Percentiles rank a stretch among this genome's conserved stretches.
Evolutionary conservation across 2,329 filamentous ascomycete genomes (phyloP).

Genomic region (Diplodia seriata): DNA sequence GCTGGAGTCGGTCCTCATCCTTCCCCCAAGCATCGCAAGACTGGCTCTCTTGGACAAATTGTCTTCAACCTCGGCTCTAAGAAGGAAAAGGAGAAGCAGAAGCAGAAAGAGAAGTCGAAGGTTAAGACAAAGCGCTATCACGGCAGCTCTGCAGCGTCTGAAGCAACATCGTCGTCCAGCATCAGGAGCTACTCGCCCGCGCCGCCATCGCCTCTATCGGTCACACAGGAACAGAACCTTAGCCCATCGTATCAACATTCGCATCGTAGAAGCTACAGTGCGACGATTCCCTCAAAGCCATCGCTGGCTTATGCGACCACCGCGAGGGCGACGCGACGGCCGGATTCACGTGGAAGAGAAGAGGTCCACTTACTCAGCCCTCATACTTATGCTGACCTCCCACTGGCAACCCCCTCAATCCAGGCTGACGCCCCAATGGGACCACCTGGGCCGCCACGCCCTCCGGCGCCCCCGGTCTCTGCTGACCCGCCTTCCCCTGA

Average conservation of each 20-base stretch:
- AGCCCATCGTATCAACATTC: background rate
- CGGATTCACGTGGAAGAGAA: constrained; percentile 22
- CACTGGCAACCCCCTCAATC: background rate
- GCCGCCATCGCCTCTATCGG: background rate
- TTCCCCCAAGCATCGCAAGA: constrained; percentile 19
- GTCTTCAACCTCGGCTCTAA: constrained; percentile 11
- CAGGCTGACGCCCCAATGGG: constrained; percentile 16
- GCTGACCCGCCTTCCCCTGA: constrained; percentile 29
- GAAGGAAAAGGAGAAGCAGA: constrained; percentile 25
- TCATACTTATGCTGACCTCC: constrained; percentile 19
- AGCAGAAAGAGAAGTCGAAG: constrained; percentile 10
- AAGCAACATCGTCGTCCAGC: constrained; percentile 10
- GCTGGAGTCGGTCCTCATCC: background rate
- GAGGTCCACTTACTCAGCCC: constrained; percentile 21
- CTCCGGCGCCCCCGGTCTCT: constrained; percentile 19
- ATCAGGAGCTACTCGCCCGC: constrained; percentile 20
- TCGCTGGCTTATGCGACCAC: constrained; percentile 3
- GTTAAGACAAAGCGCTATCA: background rate
- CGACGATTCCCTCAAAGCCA: constrained; percentile 6
- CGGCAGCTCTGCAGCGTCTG: constrained; percentile 17
- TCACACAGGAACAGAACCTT: background rate
- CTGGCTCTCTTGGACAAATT: constrained; percentile 4
- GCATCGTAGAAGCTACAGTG: constrained; percentile 15
- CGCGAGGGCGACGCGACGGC: background rate
- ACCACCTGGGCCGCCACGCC: constrained; percentile 26